Base-by-base conservation (phyloP, 805 yeast genomes). In the Candida sakaeoensis region DNA sequence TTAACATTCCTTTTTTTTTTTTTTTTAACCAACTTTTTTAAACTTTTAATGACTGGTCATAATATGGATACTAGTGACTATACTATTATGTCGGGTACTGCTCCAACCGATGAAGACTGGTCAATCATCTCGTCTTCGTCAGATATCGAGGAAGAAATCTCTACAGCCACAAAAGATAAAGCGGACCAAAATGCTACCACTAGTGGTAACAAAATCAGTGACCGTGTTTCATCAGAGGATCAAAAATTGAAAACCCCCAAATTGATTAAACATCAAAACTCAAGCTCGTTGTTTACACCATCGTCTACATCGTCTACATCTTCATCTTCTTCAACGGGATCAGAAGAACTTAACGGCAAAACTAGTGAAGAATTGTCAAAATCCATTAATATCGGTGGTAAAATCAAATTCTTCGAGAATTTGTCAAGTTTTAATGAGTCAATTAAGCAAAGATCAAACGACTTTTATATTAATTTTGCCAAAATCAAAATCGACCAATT, bases 121-220 rank as follows among this genome's bases (percentile, higher is more conserved):
- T 60, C 73, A 5, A 62, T 68, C 29, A 68, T 68, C 15, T 64
- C 70, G 7, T 67, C 72, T 8, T 59, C 61, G 27, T 66, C 72
- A 1, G 74, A 68, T 31, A 41, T 60, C 19, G 46, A 41, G 3
- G 41, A 41, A 21, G 67, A 63, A 30, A 66, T 62, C 25, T 70
- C 63, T 10, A 58, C 53, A 26, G 48, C 60, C 10, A 49, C 59
- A 15, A 46, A 46, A 3, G 45, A 49, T 31, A 42, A 44, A 4
- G n/a, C 13, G n/a, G 16, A 25, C 10, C 6, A 34, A 15, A 25
- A 23, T 16, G 13, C 14, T 25, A 24, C 18, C 17, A 29, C 13
- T 12, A 17, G 9, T 26, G 7, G 5, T 21, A 14, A 36, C 5
- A 21, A 30, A 15, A 5, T 30, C 10, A 21, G 25, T 21, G 31